These are phyloP conservation scores for Monosporascus sp. DNA, from an alignment of 2,329 filamentous ascomycete genomes.

Conservation along the genomic window DNA sequence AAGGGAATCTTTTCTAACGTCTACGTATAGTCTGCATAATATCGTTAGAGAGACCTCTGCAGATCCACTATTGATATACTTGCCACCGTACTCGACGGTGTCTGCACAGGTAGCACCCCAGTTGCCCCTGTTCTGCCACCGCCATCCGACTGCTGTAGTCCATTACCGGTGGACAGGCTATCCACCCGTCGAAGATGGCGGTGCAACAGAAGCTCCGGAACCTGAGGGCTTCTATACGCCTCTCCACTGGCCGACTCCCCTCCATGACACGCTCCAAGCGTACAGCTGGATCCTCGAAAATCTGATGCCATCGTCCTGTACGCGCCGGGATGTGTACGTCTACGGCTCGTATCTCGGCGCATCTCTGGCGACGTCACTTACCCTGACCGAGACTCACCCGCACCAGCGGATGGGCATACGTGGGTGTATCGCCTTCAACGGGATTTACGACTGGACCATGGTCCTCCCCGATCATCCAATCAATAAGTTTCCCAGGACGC, in stretches of 20 bases:
- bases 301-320: conserved; percentile 30
- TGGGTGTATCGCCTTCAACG: conserved; percentile 52
- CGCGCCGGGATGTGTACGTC: conserved; percentile 39
- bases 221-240: conserved; percentile 11
- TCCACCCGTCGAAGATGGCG: conserved; percentile 9
- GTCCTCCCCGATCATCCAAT: conserved; percentile 49
- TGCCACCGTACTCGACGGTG: conserved; percentile 42
- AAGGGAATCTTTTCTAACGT: conserved; percentile 11
- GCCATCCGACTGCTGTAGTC: conserved; percentile 46
- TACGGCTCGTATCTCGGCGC: conserved; percentile 56
- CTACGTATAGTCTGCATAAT: conserved; percentile 41
- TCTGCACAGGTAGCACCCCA: conserved; percentile 17
- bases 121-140: conserved; percentile 36
- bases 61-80: conserved; percentile 47
- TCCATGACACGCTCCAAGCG: conserved; percentile 50
- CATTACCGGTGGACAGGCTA: conserved; percentile 52
- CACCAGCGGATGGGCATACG: conserved; percentile 41
- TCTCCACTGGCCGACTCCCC: conserved; percentile 47
- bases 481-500: conserved; percentile 25
- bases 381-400: conserved; percentile 48
- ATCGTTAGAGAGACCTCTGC: conserved; percentile 28
- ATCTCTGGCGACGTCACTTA: conserved; percentile 49
- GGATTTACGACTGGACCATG: conserved; percentile 60
- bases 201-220: neutral
- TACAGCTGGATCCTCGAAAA: conserved; percentile 47